Conservation (phyloP, 2,329 filamentous ascomycete species). For the Cadophora luteo-olivacea region DNA sequence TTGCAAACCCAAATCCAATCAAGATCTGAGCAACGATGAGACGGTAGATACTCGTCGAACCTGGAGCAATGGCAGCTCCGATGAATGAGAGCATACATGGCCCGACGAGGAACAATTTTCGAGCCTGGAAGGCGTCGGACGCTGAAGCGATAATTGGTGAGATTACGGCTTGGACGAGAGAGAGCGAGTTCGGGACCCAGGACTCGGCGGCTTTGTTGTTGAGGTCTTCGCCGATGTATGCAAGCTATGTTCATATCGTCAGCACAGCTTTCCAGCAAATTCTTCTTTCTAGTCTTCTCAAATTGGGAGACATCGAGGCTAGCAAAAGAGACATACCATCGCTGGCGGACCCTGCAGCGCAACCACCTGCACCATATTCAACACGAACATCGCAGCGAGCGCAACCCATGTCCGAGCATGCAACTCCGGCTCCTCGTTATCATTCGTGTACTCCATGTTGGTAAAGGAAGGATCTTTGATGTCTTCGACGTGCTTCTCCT, state of each 20-base stretch:
- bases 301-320: too few relatives aligned
- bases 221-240: conserved; percentile 9
- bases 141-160: conserved; percentile 1
- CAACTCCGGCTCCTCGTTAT: background rate
- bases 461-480: background rate
- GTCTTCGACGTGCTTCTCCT: background rate
- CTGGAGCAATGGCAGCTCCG: background rate
- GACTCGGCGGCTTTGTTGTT: conserved; percentile 11
- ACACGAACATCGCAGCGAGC: background rate
- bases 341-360: background rate
- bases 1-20: background rate
- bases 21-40: background rate
- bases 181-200: background rate
- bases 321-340: conserved; percentile 1
- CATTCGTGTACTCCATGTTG: background rate
- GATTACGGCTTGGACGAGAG: conserved; percentile 1
- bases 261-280: background rate
- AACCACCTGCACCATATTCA: conserved; percentile 4
- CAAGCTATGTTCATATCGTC: background rate
- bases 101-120: background rate
- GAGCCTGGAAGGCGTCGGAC: background rate
- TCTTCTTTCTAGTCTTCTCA: too few relatives aligned
- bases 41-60: background rate
- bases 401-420: background rate
- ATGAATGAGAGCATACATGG: conserved; percentile 8